Evolutionary conservation across 192 early-diverging fungal species (phyloP).

Genomic region (Coemansia sp.): DNA sequence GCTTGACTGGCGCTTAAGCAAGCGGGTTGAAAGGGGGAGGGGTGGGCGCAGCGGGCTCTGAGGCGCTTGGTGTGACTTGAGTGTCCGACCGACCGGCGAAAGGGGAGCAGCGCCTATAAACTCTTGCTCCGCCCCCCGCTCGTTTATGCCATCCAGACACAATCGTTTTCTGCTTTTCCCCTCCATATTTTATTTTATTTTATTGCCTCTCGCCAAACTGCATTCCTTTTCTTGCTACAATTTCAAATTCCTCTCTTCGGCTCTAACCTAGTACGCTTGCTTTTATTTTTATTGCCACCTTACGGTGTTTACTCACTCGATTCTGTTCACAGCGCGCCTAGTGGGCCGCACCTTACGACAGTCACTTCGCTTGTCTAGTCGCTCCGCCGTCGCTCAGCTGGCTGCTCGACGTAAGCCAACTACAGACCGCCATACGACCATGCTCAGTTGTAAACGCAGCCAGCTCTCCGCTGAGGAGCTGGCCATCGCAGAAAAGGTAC

Average conservation of each 20-base stretch:
- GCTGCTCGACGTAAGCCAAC: constrained; percentile 7
- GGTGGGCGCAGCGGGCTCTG: neutral
- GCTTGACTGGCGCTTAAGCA: neutral
- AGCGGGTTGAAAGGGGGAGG: neutral
- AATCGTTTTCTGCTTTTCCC: constrained; percentile 18
- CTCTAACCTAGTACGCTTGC: neutral
- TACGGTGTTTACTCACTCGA: constrained; percentile 5
- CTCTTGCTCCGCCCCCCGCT: constrained; percentile 1
- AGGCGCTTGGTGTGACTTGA: constrained; percentile 7
- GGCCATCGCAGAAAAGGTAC: constrained; percentile 60
- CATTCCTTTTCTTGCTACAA: constrained; percentile 8
- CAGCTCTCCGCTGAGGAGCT: constrained; percentile 62
- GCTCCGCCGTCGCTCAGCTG: neutral
- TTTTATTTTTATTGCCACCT: neutral
- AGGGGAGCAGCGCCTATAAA: neutral
- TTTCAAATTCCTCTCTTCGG: neutral
- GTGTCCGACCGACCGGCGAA: constrained; percentile 2
- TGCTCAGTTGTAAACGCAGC: constrained; percentile 49
- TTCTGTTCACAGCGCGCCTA: constrained; percentile 4
- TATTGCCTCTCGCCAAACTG: neutral
- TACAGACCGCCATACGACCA: constrained; percentile 14
- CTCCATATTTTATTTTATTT: neutral
- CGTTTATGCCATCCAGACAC: constrained; percentile 6
- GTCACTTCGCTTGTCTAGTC: neutral
- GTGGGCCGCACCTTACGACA: constrained; percentile 5